Evolutionary conservation across 768 basidiomycete species (phyloP), one percentile per base, ranked within the genome.

Genomic region (Suillus brevipes): DNA sequence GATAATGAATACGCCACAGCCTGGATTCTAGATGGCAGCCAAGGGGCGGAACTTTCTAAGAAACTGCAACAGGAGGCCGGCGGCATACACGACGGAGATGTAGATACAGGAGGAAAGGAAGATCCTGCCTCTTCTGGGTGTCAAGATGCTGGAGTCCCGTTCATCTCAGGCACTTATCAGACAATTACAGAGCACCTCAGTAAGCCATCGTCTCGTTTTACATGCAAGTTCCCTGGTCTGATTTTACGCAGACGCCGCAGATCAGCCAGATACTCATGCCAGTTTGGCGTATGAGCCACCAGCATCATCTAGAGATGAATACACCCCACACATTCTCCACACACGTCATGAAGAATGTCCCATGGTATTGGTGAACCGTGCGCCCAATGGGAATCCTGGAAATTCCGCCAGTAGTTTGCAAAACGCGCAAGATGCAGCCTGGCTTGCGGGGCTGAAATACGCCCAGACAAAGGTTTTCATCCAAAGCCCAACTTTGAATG

Each of bases 401-500:
- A 82, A 81, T 70, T 69, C 71, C 2, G 71, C 68, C 5, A 74
- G 79, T 23, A 74, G 73, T 61, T 77, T 84, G 62, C 76, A 82
- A 42, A 81, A 82, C 80, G 85, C 89, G 3, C 89, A 91, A 73
- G 86, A 89, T 65, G 82, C 82, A 9, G 88, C 89, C 6, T 90
- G 88, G 88, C 80, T 91, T 47, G 84, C 86, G 25, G 89, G 81
- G 3, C 79, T 90, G 69, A 78, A 82, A 62, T 84, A 86, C 64
- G 89, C 89, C 9, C 76, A 82, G 71, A 82, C 82, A 70, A 83
- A 76, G 59, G 82, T 90, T n/a, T 89, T 91, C 76, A 87, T 91
- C 63, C 90, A 91, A 80, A 86, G 87, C 0, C 90, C 90, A 1
- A 89, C 88, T 9, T 83, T 90, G 65, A 91, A 91, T 65, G 89